Evolutionary conservation across 2,329 filamentous ascomycete genomes (phyloP).

Genomic region (Akanthomyces muscarius): DNA sequence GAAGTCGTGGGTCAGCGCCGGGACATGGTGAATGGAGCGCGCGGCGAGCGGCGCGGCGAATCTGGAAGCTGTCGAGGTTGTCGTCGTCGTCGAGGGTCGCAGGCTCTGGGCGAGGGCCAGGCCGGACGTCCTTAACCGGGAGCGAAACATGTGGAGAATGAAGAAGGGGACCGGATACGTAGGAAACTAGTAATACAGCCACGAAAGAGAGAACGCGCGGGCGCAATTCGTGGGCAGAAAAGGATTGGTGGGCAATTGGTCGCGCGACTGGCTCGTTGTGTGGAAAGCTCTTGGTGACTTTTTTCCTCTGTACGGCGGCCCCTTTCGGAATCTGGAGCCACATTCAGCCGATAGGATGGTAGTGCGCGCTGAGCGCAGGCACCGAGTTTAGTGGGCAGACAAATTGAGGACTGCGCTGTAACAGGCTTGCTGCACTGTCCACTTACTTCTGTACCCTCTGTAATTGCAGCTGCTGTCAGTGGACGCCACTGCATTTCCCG

Average conservation of each 20-base stretch:
- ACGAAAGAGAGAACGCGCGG: not conserved
- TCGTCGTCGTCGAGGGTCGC: conserved; percentile 27
- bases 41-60: conserved; percentile 28
- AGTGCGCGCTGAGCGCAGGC: no score
- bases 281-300: conserved; percentile 6
- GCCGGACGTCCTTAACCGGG: conserved; percentile 51
- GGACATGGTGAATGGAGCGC: conserved; percentile 46
- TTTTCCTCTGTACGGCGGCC: not conserved
- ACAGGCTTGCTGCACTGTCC: no score
- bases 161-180: not conserved
- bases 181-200: not conserved
- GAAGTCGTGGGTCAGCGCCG: conserved; percentile 44
- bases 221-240: conserved; percentile 1
- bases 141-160: conserved; percentile 44
- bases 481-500: no score
- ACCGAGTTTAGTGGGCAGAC: no score
- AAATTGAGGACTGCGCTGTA: no score
- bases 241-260: not conserved
- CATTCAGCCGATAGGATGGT: conserved; percentile 12
- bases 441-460: no score
- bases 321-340: conserved; percentile 18
- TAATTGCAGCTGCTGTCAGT: no score
- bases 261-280: conserved; percentile 6
- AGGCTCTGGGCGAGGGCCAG: conserved; percentile 35
- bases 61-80: conserved; percentile 34